Percentiles rank a stretch among this genome's conserved stretches.
phyloP scores from a whole-genome alignment of 192 early-diverging fungal species.

The Mortierella antarctica region DNA sequence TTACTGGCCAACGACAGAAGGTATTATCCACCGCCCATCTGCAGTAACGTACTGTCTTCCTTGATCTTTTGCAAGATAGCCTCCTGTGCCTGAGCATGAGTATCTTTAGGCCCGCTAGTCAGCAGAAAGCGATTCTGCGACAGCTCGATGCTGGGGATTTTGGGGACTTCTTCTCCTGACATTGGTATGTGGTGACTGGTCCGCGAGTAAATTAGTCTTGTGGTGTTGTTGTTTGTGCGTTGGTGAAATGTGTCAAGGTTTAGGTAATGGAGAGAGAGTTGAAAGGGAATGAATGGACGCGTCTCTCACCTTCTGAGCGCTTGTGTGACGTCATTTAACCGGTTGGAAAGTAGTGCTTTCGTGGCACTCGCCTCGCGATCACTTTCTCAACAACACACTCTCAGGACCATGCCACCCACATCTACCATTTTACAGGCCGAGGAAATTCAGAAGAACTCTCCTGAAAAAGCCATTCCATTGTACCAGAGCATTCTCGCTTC shows the following conservation, averaged over 20 bases:
- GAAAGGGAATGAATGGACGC: no score
- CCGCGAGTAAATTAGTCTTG: neutral
- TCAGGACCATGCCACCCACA: constrained; percentile 37
- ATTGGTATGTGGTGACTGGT: constrained; percentile 43
- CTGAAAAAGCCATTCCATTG: constrained; percentile 68
- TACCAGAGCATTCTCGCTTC: constrained; percentile 71
- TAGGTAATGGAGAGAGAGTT: no score
- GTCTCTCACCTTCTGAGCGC: no score
- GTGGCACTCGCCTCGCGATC: no score
- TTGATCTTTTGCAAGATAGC: constrained; percentile 80
- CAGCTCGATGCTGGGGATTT: constrained; percentile 91
- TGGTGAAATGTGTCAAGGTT: neutral
- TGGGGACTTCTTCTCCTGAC: constrained; percentile 72
- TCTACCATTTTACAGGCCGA: constrained; percentile 60
- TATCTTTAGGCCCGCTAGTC: constrained; percentile 76
- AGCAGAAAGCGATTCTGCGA: constrained; percentile 86
- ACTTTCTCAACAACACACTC: neutral
- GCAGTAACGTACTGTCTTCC: constrained; percentile 78
- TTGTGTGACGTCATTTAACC: no score
- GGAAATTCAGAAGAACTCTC: constrained; percentile 68
- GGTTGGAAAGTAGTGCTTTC: no score
- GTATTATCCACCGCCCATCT: neutral
- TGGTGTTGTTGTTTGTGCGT: neutral
- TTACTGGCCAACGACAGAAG: neutral
- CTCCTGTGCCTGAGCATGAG: constrained; percentile 73